A percentile compares a stretch with the other conserved stretches of the same genome.
Conservation (phyloP, 306 rosid species). For the Casuarina cunninghamiana region DNA sequence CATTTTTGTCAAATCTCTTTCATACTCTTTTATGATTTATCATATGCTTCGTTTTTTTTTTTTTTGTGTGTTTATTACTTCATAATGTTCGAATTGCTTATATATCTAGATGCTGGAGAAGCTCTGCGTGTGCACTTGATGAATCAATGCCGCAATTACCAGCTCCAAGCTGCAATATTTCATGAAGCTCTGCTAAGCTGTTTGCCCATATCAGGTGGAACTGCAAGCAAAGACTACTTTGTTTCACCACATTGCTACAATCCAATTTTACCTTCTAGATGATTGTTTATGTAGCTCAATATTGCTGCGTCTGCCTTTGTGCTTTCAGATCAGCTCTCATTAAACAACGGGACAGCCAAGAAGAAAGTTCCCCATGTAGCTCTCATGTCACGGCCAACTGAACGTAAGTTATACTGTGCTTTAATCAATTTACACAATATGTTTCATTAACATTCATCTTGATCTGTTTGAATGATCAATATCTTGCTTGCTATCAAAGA, state of each 20-base stretch:
- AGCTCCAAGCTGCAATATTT: constrained; percentile 80
- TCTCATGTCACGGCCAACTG: constrained; percentile 82
- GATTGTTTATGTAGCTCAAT: constrained; percentile 9
- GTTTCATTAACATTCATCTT: constrained; percentile 11
- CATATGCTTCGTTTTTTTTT: constrained; percentile 11
- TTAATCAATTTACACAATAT: constrained; percentile 1
- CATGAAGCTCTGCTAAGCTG: constrained; percentile 71
- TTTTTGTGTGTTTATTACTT: constrained; percentile 18
- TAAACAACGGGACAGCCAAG: constrained; percentile 39
- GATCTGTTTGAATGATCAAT: constrained; percentile 8
- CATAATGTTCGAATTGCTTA: constrained; percentile 18
- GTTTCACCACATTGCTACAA: neutral
- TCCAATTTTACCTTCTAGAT: constrained; percentile 9
- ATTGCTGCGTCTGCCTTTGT: constrained; percentile 23
- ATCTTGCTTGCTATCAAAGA: neutral
- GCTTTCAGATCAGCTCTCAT: constrained; percentile 51
- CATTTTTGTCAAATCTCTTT: constrained; percentile 17
- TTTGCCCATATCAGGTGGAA: constrained; percentile 54
- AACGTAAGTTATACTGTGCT: constrained; percentile 59
- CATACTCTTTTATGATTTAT: neutral
- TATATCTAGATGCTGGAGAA: constrained; percentile 56
- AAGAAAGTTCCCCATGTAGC: constrained; percentile 66
- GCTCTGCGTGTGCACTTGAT: constrained; percentile 58
- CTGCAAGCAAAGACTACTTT: constrained; percentile 24
- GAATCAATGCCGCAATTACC: constrained; percentile 60